Base-by-base conservation (phyloP, 176 grass and related monocot genomes). In the Phoenix dactylifera region DNA sequence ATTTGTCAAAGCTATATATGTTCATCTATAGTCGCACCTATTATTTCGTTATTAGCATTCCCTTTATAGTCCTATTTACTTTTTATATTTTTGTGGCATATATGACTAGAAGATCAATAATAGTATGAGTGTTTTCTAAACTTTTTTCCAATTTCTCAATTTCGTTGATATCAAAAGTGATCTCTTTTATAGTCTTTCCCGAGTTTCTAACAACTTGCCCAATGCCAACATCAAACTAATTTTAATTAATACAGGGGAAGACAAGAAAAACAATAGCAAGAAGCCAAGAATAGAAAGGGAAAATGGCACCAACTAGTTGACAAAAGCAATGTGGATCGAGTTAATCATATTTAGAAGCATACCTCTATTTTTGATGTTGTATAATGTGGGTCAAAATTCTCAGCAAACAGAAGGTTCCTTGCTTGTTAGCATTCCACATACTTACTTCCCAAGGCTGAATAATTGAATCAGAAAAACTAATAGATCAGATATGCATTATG, bases 371-470 rank as follows among this genome's bases (percentile, higher is more conserved):
- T 81, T 62, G 76, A 81, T 82, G 87, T 64, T 64, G 57, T 80
- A 62, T 82, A 91, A 12, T 54, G 75, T 70, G 83, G 60, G 67
- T 91, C 84, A 59, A 97, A 86, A 84, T 97, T 91, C 68, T 91
- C 80, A 70, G 91, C 76, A 69, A 73, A 81, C 3, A 97, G 77
- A 35, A 97, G 55, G 35, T 85, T 32, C 87, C 84, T 0, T 78
- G 24, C 52, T 76, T 23, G 57, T 97, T 76, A 66, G 75, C 84
- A 17, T 4, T 70, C 59, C 2, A 10, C 55, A 97, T 23, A 57
- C 15, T 74, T 0, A 54, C 54, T 52, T 84, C 76, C 93, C 84
- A 97, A 70, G 56, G 9, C 92, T 97, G 73, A 64, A 88, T 73
- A 39, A 23, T 76, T 81, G 19, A 66, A 64, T 23, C 22, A 56